phyloP scores from a whole-genome alignment of 768 basidiomycete genomes.

The Podaxis mareebaensis region DNA sequence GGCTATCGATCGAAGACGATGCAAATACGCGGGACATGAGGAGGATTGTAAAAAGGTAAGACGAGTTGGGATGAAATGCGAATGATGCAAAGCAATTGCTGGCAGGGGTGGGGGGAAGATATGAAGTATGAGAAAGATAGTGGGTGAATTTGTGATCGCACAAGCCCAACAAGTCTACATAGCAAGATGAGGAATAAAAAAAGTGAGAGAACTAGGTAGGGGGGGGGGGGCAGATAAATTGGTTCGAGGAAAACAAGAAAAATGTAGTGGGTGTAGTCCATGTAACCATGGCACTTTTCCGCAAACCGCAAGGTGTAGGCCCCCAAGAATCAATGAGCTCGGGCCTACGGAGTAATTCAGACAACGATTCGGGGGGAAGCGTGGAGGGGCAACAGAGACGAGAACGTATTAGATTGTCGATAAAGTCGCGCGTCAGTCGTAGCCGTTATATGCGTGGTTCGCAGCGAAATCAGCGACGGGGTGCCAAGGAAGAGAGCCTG shows the following conservation, averaged over 20 bases:
- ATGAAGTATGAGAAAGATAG: no score
- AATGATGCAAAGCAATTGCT: background rate
- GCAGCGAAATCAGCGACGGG: constrained; percentile 20
- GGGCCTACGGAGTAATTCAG: background rate
- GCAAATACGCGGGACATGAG: background rate
- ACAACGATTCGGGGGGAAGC: no score
- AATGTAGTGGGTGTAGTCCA: constrained; percentile 20
- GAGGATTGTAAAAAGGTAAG: background rate
- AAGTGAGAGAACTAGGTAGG: background rate
- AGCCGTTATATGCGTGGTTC: background rate
- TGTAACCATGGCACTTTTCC: constrained; percentile 5
- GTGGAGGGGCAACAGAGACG: background rate
- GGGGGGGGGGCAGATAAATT: background rate
- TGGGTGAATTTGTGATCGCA: background rate
- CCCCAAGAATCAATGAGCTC: background rate
- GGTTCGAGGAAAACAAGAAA: background rate
- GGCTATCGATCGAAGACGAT: background rate
- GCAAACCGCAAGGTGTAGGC: background rate
- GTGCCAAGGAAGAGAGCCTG: constrained; percentile 66
- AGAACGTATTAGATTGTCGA: constrained; percentile 8
- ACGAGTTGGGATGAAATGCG: background rate
- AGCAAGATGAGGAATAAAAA: background rate
- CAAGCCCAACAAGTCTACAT: constrained; percentile 8
- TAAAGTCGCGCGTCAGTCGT: background rate
- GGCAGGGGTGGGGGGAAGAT: background rate